These are phyloP conservation scores for Echium plantagineum DNA, from an alignment of 257 asterid genomes.

Conservation along the genomic window DNA sequence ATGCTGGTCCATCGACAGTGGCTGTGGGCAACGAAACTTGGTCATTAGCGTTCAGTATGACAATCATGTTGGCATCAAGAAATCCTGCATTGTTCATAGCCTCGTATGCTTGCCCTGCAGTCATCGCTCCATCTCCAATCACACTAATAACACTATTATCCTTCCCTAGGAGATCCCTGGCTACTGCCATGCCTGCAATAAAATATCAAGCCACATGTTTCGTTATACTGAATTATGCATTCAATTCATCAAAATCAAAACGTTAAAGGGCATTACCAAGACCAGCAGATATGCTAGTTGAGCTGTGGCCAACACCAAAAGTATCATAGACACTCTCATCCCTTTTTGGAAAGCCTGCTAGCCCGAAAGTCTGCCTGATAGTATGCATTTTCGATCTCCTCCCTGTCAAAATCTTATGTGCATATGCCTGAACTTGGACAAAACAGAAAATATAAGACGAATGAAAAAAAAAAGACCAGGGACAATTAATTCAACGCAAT, in stretches of 20 bases:
- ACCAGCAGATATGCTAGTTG: conserved; percentile 83
- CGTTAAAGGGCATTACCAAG: conserved; percentile 29
- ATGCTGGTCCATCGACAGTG: conserved; percentile 63
- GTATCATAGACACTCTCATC: conserved; percentile 71
- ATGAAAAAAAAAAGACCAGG: neutral
- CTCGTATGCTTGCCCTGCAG: conserved; percentile 84
- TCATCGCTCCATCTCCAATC: conserved; percentile 77
- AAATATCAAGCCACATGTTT: neutral
- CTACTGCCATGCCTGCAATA: conserved; percentile 66
- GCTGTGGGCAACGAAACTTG: conserved; percentile 75
- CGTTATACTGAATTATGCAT: neutral
- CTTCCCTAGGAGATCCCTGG: conserved; percentile 59
- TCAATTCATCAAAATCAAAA: neutral
- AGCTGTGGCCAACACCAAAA: conserved; percentile 82
- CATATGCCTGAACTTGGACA: conserved; percentile 43
- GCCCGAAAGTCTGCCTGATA: conserved; percentile 50
- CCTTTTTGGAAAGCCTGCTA: conserved; percentile 68
- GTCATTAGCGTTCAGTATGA: conserved; percentile 55
- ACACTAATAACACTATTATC: conserved; percentile 51
- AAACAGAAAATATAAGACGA: neutral
- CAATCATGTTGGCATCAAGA: conserved; percentile 55
- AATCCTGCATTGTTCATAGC: conserved; percentile 83
- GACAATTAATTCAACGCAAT: too few relatives aligned
- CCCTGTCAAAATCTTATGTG: conserved; percentile 71
- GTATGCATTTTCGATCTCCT: conserved; percentile 69